A percentile compares a stretch with the other conserved stretches of the same genome.
phyloP scores from a whole-genome alignment of 495 filamentous ascomycete species.

The Lepraria neglecta region DNA sequence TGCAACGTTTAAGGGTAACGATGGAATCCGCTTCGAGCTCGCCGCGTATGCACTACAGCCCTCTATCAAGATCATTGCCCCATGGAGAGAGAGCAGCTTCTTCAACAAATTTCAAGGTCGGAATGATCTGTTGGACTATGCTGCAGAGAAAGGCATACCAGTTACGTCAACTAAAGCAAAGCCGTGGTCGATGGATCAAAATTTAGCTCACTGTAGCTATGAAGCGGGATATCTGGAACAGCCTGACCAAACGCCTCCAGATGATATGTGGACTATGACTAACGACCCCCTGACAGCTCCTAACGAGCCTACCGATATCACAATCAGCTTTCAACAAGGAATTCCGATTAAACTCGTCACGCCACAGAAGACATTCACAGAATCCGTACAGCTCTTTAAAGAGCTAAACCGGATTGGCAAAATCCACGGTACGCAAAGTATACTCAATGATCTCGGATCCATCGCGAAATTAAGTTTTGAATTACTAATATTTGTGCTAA shows the following conservation, averaged over 20 bases:
- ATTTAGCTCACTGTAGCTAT: conserved; percentile 59
- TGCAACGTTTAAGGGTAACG: no score
- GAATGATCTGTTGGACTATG: not conserved
- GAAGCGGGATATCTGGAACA: conserved; percentile 78
- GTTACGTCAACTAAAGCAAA: not conserved
- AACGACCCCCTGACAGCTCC: conserved; percentile 72
- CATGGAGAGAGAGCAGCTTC: not conserved
- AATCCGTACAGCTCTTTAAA: not conserved
- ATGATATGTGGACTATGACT: conserved; percentile 84
- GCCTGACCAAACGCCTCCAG: conserved; percentile 56
- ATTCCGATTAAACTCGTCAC: conserved; percentile 59
- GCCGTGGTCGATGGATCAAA: not conserved
- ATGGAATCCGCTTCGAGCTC: conserved; percentile 1
- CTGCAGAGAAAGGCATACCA: not conserved
- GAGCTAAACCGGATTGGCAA: not conserved
- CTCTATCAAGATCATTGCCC: not conserved
- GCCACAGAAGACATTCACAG: not conserved
- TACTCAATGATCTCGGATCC: no score
- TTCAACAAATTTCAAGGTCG: not conserved
- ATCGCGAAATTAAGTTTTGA: no score
- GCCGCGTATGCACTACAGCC: not conserved
- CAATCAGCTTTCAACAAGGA: conserved; percentile 77
- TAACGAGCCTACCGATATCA: conserved; percentile 69
- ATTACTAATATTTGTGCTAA: no score
- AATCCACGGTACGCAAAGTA: not conserved